phyloP scores from a whole-genome alignment of 1,284 basidiomycete species.

The Anthracocystis walkeri region DNA sequence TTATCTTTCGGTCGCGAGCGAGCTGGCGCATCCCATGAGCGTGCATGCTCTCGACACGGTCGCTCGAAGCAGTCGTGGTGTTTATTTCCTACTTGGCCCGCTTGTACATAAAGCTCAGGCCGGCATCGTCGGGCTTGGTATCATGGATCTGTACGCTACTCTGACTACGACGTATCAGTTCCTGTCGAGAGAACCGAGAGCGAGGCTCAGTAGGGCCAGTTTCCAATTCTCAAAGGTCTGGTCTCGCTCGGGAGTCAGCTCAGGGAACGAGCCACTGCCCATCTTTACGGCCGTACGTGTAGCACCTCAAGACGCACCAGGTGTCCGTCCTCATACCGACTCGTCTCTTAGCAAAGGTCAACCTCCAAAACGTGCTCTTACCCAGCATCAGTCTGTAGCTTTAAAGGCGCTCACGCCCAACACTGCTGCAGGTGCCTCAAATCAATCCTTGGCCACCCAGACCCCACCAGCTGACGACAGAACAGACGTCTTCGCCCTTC shows the following conservation, averaged over 20 bases:
- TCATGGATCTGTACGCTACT: slow-evolving; percentile 68
- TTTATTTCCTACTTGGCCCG: slow-evolving; percentile 65
- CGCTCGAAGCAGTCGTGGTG: slow-evolving; percentile 56
- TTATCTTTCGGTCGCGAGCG: slow-evolving; percentile 56
- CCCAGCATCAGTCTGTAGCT: slow-evolving; percentile 43
- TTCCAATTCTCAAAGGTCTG: slow-evolving; percentile 66
- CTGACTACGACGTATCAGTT: slow-evolving; percentile 61
- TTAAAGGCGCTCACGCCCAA: slow-evolving; percentile 24
- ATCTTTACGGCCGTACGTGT: slow-evolving; percentile 64
- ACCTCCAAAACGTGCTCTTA: slow-evolving; percentile 43
- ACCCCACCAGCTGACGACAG: slow-evolving; percentile 3
- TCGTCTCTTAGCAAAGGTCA: slow-evolving; percentile 50
- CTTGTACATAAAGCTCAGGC: slow-evolving; percentile 58
- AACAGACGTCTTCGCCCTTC: slow-evolving; percentile 21
- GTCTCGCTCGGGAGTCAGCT: slow-evolving; percentile 44
- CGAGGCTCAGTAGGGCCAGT: slow-evolving; percentile 57
- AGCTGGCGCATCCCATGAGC: slow-evolving; percentile 64
- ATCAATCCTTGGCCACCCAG: not conserved
- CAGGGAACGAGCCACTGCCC: slow-evolving; percentile 55
- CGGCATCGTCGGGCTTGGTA: slow-evolving; percentile 60
- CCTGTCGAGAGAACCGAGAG: slow-evolving; percentile 52
- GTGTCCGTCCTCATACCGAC: slow-evolving; percentile 40
- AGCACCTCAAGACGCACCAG: slow-evolving; percentile 34
- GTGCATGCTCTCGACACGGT: slow-evolving; percentile 62
- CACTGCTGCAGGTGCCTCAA: not conserved